Base-by-base conservation (phyloP, 139 green algal species). In the Mesotaenium endlicherianum region DNA sequence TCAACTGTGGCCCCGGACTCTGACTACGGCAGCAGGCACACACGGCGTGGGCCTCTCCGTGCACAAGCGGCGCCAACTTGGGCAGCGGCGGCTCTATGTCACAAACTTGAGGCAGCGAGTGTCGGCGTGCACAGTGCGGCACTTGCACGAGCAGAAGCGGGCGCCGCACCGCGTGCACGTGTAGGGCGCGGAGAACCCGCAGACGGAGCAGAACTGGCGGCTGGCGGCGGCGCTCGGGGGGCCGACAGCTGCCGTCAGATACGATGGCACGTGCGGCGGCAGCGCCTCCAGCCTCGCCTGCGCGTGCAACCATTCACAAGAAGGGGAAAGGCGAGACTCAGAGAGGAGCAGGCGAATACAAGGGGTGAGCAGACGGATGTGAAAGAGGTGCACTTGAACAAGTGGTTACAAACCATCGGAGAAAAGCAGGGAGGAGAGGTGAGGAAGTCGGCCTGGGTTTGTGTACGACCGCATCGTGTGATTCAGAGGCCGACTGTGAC, bases 41-140 rank as follows among this genome's bases (percentile, higher is more conserved):
- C n/a, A n/a, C n/a, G n/a, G n/a, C n/a, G n/a, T n/a, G n/a, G n/a
- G n/a, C n/a, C n/a, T n/a, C n/a, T n/a, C n/a, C n/a, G n/a, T n/a
- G n/a, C n/a, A n/a, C n/a, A n/a, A n/a, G n/a, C n/a, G n/a, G n/a
- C n/a, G n/a, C n/a, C n/a, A n/a, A n/a, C n/a, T n/a, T n/a, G n/a
- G n/a, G n/a, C n/a, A n/a, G n/a, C n/a, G n/a, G n/a, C n/a, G n/a
- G n/a, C n/a, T n/a, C n/a, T n/a, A n/a, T n/a, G n/a, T n/a, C 60
- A 82, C 91, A 77, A 96, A 96, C 74, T 96, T 97, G 30, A 96
- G 88, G 89, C 94, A 97, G 5, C 93, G 88, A 0, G 93, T 96
- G 55, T 97, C 93, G 1, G 86, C 86, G 83, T 96, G 94, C 38
- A 93, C 80, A 0, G 72, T 85, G 74, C 91, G 89, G 86, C 94